These are phyloP conservation scores for Pseudevernia furfuracea DNA, from an alignment of 495 filamentous ascomycete species.

Conservation along the genomic window DNA sequence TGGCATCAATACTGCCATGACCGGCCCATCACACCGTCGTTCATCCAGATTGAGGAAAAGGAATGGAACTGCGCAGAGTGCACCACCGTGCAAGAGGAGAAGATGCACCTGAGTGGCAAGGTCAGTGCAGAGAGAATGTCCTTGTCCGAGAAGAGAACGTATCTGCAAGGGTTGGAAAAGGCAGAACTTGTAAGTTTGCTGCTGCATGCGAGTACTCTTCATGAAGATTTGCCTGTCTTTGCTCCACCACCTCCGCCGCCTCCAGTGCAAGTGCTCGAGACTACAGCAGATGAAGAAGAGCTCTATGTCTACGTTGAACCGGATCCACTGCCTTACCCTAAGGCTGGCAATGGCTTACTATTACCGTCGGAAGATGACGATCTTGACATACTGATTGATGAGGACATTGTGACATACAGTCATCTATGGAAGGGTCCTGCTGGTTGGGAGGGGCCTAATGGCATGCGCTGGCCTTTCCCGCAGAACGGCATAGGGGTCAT, in stretches of 20 bases:
- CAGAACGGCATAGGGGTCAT: background rate
- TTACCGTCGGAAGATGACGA: constrained; percentile 37
- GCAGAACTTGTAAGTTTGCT: constrained; percentile 41
- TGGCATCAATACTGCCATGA: constrained; percentile 94
- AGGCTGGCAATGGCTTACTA: constrained; percentile 48
- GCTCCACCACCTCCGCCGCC: constrained; percentile 14
- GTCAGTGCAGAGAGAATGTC: constrained; percentile 39
- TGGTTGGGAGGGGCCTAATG: constrained; percentile 21
- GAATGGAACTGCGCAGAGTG: constrained; percentile 78
- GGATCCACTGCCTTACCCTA: constrained; percentile 57
- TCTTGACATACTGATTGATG: constrained; percentile 40
- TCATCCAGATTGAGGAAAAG: constrained; percentile 55
- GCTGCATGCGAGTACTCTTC: constrained; percentile 35
- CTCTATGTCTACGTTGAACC: constrained; percentile 32
- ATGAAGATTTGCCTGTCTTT: constrained; percentile 37
- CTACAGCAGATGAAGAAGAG: constrained; percentile 31
- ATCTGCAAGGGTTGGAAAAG: constrained; percentile 39
- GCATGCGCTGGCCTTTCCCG: constrained; percentile 12
- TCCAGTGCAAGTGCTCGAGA: constrained; percentile 12
- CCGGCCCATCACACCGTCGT: constrained; percentile 64
- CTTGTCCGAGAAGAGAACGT: constrained; percentile 38
- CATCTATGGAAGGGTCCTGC: constrained; percentile 27
- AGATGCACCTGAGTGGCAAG: constrained; percentile 19
- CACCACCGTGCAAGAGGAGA: constrained; percentile 35
- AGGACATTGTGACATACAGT: constrained; percentile 40